A percentile compares a stretch with the other conserved stretches of the same genome.
phyloP scores from a whole-genome alignment of 306 rosid genomes.

The Gleditsia sinensis region DNA sequence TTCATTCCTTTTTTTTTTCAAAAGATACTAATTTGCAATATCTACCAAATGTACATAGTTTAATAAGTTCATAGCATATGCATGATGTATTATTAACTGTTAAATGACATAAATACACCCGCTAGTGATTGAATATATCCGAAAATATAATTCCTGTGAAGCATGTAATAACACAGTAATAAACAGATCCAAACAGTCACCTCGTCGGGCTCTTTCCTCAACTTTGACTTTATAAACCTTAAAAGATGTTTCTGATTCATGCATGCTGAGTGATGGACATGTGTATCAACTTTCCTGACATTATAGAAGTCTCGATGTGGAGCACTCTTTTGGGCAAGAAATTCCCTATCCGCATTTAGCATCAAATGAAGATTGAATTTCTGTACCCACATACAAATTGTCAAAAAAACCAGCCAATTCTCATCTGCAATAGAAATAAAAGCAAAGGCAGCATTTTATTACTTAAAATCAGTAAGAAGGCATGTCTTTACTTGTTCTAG shows the following conservation, averaged over 20 bases:
- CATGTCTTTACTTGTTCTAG: constrained; percentile 61
- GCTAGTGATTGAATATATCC: constrained; percentile 2
- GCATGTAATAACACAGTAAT: constrained; percentile 15
- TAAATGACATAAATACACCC: neutral
- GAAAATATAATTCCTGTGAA: neutral
- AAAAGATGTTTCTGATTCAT: constrained; percentile 99
- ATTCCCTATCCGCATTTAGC: constrained; percentile 99
- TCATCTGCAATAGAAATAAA: neutral
- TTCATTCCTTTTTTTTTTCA: neutral
- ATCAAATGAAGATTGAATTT: constrained; percentile 99
- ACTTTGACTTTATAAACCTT: constrained; percentile 97
- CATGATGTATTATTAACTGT: neutral
- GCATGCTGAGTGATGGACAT: constrained; percentile 99
- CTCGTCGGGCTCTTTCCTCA: constrained; percentile 99
- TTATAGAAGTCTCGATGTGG: constrained; percentile 99
- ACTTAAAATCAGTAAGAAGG: constrained; percentile 27
- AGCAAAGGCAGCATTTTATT: constrained; percentile 25
- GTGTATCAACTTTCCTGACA: constrained; percentile 98
- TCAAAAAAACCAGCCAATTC: constrained; percentile 36
- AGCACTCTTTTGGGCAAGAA: constrained; percentile 99
- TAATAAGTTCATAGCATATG: neutral
- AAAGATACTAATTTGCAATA: neutral
- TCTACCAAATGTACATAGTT: neutral
- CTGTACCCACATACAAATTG: constrained; percentile 49
- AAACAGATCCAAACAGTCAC: constrained; percentile 46